These are phyloP conservation scores for Citeromyces matritensis DNA, from an alignment of 805 yeast species.

Conservation along the genomic window DNA sequence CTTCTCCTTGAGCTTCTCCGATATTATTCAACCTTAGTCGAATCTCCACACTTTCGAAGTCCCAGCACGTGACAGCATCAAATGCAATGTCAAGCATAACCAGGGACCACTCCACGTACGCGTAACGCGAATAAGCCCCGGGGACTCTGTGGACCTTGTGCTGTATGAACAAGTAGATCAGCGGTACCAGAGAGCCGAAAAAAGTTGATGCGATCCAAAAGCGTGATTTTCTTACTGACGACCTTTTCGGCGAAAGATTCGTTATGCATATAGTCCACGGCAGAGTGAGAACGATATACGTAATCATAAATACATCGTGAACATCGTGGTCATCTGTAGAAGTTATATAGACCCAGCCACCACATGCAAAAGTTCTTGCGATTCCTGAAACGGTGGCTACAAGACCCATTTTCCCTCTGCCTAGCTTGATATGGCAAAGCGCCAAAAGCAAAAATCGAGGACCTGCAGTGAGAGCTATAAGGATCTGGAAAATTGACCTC, in stretches of 20 bases:
- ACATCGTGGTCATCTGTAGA: slow-evolving; percentile 94
- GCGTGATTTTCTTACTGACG: slow-evolving; percentile 38
- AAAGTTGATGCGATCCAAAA: slow-evolving; percentile 40
- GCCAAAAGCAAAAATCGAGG: slow-evolving; percentile 64
- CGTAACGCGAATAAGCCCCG: slow-evolving; percentile 94
- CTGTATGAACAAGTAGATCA: slow-evolving; percentile 79
- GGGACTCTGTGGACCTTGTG: slow-evolving; percentile 79
- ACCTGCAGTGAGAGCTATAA: slow-evolving; percentile 88
- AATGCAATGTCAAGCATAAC: slow-evolving; percentile 73
- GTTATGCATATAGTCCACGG: slow-evolving; percentile 78
- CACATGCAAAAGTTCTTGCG: slow-evolving; percentile 86
- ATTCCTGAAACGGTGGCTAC: slow-evolving; percentile 48
- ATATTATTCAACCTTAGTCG: slow-evolving; percentile 6
- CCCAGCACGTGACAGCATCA: slow-evolving; percentile 66
- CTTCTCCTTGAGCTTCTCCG: neutral
- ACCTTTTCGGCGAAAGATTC: slow-evolving; percentile 18
- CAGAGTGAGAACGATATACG: slow-evolving; percentile 73
- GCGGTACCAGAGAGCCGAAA: slow-evolving; percentile 62
- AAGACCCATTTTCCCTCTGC: slow-evolving; percentile 21
- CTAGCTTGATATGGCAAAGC: slow-evolving; percentile 33
- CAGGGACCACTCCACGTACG: slow-evolving; percentile 89
- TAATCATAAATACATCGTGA: slow-evolving; percentile 92
- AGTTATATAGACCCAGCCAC: slow-evolving; percentile 97
- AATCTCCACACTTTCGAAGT: slow-evolving; percentile 51
- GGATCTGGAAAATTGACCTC: slow-evolving; percentile 77